Evolutionary conservation across 331 rosid species (phyloP), one percentile per base, ranked within the genome.

Genomic region (Rhamnella rubrinervis): DNA sequence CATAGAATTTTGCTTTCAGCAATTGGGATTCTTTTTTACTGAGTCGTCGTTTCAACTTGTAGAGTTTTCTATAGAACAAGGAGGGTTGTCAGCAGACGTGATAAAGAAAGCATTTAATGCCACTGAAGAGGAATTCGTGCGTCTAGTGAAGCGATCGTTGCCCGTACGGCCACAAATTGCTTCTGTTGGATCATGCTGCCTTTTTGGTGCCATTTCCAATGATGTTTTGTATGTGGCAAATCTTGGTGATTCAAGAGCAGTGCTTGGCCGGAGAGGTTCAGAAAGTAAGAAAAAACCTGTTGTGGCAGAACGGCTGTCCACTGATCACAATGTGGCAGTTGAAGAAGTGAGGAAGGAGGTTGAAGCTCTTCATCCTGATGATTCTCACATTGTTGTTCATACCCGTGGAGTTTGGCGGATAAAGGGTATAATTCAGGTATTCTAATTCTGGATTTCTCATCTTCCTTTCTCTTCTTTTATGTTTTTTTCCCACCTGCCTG

Each of bases 371-470:
- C 97, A 93, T 70, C 98, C 98, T 2, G 98, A 93, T 67, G 98
- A 93, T 80, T 60, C 95, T 2, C 96, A 84, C 25, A 65, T 89
- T 44, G 97, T 93, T 57, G 92, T 93, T 37, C 78, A 81, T 71
- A 81, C 51, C 53, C 97, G 88, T 2, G 98, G 98, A 60, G 95
- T 86, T 52, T 93, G 98, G 98, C 87, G 98, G 71, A 89, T 93
- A 57, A 93, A 93, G 75, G 98, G 98, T 64, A 93, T 93, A 70
- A 93, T 93, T 84, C 98, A 93, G 98, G 98, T 90, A 85, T 8
- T 18, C 2, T 31, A 31, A 31, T 31, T 31, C 35, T 31, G 35
- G 35, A 31, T 31, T 31, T 31, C 35, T 31, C 5, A 31, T 31
- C 5, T 6, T 31, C 5, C 35, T 31, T 31, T 31, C 35, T 4